Evolutionary conservation across 352 stramenopile species (phyloP), one percentile per base, ranked within the genome.

Genomic region (Pythium brachiatum): DNA sequence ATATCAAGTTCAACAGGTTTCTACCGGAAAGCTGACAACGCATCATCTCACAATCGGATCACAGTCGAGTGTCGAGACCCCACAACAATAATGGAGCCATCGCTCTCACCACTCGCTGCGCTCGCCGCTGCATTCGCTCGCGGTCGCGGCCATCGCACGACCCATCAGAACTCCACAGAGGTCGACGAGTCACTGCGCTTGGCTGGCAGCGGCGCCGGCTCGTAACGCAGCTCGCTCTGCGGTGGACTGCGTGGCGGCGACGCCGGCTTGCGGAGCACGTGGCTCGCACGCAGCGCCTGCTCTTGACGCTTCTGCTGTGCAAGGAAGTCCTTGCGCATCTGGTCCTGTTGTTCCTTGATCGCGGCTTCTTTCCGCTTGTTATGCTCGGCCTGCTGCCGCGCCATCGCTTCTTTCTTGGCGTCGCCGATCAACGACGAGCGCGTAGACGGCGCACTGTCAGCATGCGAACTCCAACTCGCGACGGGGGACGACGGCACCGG

Each of bases 351-450:
- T 39, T 88, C 69, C 54, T 84, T 76, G 48, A 89, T 70, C 15
- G 76, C 64, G 2, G 76, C 76, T 51, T 91, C 82, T 48, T 79
- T 79, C 21, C 70, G 79, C n/a, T 79, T 79, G 53, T 81, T 76
- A 66, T 88, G 79, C 64, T 84, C 76, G 15, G 62, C 58, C 66
- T 88, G 74, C 58, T 90, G 77, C 25, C 87, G 87, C 53, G 73
- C 61, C 68, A 88, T 88, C 60, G 81, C 78, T 38, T 88, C 78
- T 13, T 81, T 75, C 71, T 90, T 90, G 20, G 80, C 79, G 47
- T 90, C 76, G 23, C 70, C 77, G 16, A 90, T 79, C 29, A 88
- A 55, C 3, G 81, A 90, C 54, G 79, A 90, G 26, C 75, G 81
- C 5, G 68, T 54, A 34, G 46, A 69, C n/a, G n/a, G 29, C 48